Percentiles rank a stretch among this genome's conserved stretches.
phyloP scores from a whole-genome alignment of 2,329 filamentous ascomycete species.

The Escovopsis sp. region DNA sequence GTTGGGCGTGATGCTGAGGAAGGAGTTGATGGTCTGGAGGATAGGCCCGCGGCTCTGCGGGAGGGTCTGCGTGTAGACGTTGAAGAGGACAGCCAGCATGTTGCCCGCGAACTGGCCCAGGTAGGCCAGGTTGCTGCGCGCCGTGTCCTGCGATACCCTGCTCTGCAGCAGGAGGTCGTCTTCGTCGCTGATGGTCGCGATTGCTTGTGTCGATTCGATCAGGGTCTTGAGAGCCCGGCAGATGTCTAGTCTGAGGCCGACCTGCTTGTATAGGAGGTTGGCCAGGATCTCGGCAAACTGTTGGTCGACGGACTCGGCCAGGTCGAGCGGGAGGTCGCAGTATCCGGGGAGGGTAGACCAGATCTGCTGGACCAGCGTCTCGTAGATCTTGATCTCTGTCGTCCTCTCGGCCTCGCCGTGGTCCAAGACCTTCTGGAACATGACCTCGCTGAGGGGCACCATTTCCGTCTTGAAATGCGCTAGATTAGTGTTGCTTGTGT shows the following conservation, averaged over 20 bases:
- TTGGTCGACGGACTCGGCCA: slow-evolving; percentile 67
- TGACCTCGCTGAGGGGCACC: slow-evolving; percentile 73
- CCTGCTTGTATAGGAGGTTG: slow-evolving; percentile 84
- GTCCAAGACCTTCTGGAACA: slow-evolving; percentile 81
- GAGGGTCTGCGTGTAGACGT: slow-evolving; percentile 93
- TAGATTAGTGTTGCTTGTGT: slow-evolving; percentile 76
- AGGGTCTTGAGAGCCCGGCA: slow-evolving; percentile 76
- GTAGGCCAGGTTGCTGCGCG: slow-evolving; percentile 68
- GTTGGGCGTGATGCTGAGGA: slow-evolving; percentile 71
- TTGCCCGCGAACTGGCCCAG: slow-evolving; percentile 71
- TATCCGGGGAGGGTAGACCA: slow-evolving; percentile 92
- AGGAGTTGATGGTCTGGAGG: slow-evolving; percentile 86
- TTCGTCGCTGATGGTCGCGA: slow-evolving; percentile 54
- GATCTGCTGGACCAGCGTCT: slow-evolving; percentile 88
- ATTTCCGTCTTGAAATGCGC: slow-evolving; percentile 75
- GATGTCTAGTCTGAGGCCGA: slow-evolving; percentile 72
- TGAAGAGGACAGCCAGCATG: slow-evolving; percentile 92
- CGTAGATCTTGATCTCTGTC: slow-evolving; percentile 94
- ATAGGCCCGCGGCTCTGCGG: slow-evolving; percentile 86
- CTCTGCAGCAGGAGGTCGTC: slow-evolving; percentile 66
- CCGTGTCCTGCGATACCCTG: slow-evolving; percentile 59
- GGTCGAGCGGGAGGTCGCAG: slow-evolving; percentile 79
- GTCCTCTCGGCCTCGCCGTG: slow-evolving; percentile 75
- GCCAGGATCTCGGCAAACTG: slow-evolving; percentile 78
- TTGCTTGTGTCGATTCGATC: slow-evolving; percentile 81